Conservation (phyloP, 148 eudicot species). For the Tetragonia tetragonoides region DNA sequence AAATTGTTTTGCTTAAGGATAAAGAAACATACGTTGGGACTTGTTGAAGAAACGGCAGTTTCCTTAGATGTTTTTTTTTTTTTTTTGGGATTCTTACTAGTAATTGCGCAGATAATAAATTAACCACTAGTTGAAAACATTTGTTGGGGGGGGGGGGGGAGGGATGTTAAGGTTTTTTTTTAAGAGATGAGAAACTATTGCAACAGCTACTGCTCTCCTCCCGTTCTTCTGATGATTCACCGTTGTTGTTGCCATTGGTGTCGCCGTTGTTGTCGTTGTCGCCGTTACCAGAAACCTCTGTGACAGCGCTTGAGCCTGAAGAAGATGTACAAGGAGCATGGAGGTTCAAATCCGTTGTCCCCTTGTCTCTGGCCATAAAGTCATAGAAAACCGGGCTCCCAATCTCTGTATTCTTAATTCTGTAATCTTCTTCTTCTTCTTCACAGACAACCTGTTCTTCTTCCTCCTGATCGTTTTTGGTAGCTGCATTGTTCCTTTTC, state of each 20-base stretch:
- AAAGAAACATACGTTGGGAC: not conserved
- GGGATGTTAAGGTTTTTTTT: constrained; percentile 28
- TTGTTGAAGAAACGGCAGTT: not conserved
- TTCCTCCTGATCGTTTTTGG: constrained; percentile 39
- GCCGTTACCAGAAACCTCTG: constrained; percentile 34
- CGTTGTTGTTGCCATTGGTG: not conserved
- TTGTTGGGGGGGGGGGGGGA: not conserved
- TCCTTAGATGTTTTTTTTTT: constrained; percentile 21
- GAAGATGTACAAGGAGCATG: constrained; percentile 54
- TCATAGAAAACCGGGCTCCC: constrained; percentile 64
- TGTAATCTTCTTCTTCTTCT: constrained; percentile 6
- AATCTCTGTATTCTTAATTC: not conserved
- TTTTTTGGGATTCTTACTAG: constrained; percentile 9
- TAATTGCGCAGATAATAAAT: constrained; percentile 16
- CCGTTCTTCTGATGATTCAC: constrained; percentile 36
- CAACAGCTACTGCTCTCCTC: constrained; percentile 71
- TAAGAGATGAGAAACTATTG: constrained; percentile 44
- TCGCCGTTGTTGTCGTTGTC: constrained; percentile 4
- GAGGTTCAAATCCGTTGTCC: constrained; percentile 50
- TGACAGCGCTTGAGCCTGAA: constrained; percentile 81
- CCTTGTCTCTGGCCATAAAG: constrained; percentile 56
- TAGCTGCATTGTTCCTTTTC: constrained; percentile 45
- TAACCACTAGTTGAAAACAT: constrained; percentile 1
- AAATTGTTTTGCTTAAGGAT: not conserved
- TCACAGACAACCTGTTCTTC: constrained; percentile 23